Base-by-base conservation (phyloP, 73 alveolate genomes). In the Stentor roeselii region DNA sequence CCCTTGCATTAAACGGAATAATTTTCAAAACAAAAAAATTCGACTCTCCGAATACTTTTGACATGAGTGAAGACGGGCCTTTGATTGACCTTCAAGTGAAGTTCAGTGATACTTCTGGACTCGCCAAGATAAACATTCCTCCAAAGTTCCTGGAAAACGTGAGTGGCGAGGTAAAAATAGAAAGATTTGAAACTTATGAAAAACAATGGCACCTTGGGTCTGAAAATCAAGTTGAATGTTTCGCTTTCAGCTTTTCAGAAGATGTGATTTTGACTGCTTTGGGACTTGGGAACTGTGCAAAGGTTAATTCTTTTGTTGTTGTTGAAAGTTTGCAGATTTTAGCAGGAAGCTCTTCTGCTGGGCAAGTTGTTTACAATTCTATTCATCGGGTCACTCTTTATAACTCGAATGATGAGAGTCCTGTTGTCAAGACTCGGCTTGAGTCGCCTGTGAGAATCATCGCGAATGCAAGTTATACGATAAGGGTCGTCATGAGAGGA, bases 201-300 rank as follows among this genome's bases (percentile, higher is more conserved):
- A 67, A 67, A 2, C 80, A 67, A 2, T 67, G 80, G 80, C 80
- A 67, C 41, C 41, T 67, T 1, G 34, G 34, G 1, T 21, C 41
- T 27, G 80, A 67, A 67, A 67, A 67, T 67, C 80, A 67, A 40
- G 80, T 67, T 11, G 80, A 67, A 2, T 21, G 41, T 11, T 67
- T 67, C 2, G 14, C 41, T n/a, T 67, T 67, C 34, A 21, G 41
- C 34, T 67, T 67, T 40, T 27, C 42, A 27, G 80, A 67, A 67
- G 80, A 67, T 32, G 80, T 67, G 1, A 36, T 67, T n/a, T 27
- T 67, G 15, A 67, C 80, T 27, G 80, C 80, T 67, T 67, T 67
- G 14, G 80, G 80, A 1, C 1, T 67, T 21, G 80, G 80, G 37
- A 67, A 67, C 41, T 67, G 80, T 67, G 80, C 37, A 27, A 67